These are phyloP conservation scores for Phyllosticta citrichinensis DNA, from an alignment of 2,329 filamentous ascomycete genomes.

Conservation along the genomic window DNA sequence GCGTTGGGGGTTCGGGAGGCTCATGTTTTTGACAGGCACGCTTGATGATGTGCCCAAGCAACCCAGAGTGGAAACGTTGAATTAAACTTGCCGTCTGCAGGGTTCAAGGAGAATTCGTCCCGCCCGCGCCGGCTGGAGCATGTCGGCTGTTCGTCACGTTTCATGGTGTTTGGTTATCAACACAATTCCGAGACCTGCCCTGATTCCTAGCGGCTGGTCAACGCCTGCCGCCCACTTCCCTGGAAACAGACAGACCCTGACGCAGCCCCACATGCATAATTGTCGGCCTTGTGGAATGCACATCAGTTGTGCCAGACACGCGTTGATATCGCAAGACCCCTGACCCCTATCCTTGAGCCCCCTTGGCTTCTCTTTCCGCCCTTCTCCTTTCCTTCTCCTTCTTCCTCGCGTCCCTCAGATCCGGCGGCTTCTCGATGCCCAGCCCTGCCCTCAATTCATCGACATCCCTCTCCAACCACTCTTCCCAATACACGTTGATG, in stretches of 20 bases:
- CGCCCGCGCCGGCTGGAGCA: neutral
- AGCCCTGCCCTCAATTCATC: constrained; percentile 62
- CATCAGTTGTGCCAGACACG: too few relatives aligned
- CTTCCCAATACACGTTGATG: constrained; percentile 97
- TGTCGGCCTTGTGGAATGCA: neutral
- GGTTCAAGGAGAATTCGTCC: neutral
- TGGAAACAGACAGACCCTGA: neutral
- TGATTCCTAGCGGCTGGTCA: neutral
- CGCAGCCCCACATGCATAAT: neutral
- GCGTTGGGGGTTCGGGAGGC: constrained; percentile 8
- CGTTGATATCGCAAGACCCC: neutral
- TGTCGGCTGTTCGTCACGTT: neutral
- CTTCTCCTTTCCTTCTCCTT: constrained; percentile 59
- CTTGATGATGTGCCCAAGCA: neutral
- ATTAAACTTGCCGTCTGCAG: neutral
- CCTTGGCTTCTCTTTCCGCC: constrained; percentile 46
- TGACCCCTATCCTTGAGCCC: neutral
- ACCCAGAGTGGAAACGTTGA: neutral
- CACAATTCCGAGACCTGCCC: neutral
- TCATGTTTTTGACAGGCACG: neutral
- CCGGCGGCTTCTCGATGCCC: constrained; percentile 79
- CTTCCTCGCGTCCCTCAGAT: constrained; percentile 68
- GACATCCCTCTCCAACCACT: constrained; percentile 78
- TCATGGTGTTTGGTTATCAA: neutral
- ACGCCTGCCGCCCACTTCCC: too few relatives aligned